Percentiles rank a stretch among this genome's conserved stretches.
Conservation (phyloP, 768 basidiomycete species). For the Ramaria rubella region DNA sequence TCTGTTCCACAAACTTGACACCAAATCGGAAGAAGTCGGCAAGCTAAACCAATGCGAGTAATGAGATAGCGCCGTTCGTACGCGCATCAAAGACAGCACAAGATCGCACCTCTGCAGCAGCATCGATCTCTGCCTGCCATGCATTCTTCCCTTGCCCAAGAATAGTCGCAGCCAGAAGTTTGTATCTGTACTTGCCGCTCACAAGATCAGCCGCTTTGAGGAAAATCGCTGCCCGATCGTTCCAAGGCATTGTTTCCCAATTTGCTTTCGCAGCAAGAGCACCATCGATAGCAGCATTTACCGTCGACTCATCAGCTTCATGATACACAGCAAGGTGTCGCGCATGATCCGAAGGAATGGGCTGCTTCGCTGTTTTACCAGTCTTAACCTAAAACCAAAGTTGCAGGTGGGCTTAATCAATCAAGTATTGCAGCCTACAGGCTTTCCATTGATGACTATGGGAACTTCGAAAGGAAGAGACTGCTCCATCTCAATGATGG, state of each 20-base stretch:
- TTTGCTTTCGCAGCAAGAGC: constrained; percentile 78
- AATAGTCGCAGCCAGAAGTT: constrained; percentile 93
- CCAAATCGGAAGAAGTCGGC: constrained; percentile 94
- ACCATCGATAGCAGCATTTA: constrained; percentile 76
- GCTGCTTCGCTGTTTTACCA: constrained; percentile 70
- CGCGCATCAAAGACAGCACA: neutral
- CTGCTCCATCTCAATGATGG: constrained; percentile 73
- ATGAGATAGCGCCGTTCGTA: neutral
- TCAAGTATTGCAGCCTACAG: constrained; percentile 38
- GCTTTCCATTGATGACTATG: constrained; percentile 84
- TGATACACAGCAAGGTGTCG: constrained; percentile 79
- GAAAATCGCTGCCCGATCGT: constrained; percentile 95
- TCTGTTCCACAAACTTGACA: constrained; percentile 93
- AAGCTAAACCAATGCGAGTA: constrained; percentile 40
- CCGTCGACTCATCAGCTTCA: constrained; percentile 73
- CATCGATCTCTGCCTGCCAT: constrained; percentile 99
- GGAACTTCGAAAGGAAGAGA: constrained; percentile 89
- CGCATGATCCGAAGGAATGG: constrained; percentile 82
- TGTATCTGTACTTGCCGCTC: constrained; percentile 92
- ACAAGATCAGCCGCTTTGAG: constrained; percentile 95
- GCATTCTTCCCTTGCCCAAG: constrained; percentile 98
- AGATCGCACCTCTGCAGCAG: constrained; percentile 82
- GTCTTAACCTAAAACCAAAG: constrained; percentile 58
- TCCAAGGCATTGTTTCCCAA: constrained; percentile 97
- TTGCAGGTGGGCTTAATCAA: constrained; percentile 7